phyloP scores from a whole-genome alignment of 306 rosid species.

The Prunus mira region DNA sequence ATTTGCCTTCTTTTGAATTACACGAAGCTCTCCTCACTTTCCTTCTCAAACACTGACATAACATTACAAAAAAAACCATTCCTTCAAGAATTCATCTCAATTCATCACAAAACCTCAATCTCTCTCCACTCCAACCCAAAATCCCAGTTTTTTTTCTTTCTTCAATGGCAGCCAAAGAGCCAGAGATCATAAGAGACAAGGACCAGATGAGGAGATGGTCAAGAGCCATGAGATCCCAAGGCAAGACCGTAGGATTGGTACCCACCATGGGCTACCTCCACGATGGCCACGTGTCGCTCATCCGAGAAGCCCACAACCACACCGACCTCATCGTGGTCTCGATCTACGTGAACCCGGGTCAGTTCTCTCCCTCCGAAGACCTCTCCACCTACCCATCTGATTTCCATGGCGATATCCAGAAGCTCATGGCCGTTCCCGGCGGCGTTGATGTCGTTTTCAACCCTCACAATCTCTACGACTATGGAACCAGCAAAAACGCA shows the following conservation, averaged over 20 bases:
- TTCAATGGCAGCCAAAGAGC: conserved; percentile 45
- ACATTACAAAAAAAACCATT: too few species aligned
- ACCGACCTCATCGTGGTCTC: conserved; percentile 61
- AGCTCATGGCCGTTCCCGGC: conserved; percentile 55
- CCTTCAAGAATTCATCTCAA: background rate
- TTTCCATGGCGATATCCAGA: conserved; percentile 59
- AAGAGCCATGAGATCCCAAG: conserved; percentile 65
- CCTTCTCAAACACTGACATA: background rate
- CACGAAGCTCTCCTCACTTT: background rate
- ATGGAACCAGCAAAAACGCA: conserved; percentile 20
- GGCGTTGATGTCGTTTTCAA: conserved; percentile 73
- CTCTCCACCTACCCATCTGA: conserved; percentile 88
- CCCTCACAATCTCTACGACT: conserved; percentile 65
- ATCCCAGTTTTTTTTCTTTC: background rate
- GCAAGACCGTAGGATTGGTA: conserved; percentile 55
- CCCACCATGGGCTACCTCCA: conserved; percentile 98
- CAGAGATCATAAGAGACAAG: conserved; percentile 52
- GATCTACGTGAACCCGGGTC: conserved; percentile 84
- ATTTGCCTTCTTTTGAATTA: background rate
- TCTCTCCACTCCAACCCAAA: background rate
- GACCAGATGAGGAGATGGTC: conserved; percentile 74
- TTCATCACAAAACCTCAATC: background rate
- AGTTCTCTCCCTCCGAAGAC: conserved; percentile 81
- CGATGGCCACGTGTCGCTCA: conserved; percentile 69
- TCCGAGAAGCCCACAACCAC: conserved; percentile 50